Evolutionary conservation across 371 early-diverging fungal species (phyloP).

Genomic region (Mortierella sp.): DNA sequence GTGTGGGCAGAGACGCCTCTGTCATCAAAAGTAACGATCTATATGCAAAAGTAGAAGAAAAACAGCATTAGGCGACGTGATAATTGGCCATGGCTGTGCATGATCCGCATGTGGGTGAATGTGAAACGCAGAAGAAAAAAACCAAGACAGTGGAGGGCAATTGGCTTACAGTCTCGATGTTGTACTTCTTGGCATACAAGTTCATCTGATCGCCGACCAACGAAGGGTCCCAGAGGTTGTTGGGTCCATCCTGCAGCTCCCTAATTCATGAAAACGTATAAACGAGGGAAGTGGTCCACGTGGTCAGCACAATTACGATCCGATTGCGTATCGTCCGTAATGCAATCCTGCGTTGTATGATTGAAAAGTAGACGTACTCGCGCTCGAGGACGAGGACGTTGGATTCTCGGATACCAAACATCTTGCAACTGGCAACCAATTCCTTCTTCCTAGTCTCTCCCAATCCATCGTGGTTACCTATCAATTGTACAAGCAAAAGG

Average conservation of each 20-base stretch:
- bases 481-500: not conserved
- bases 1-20: constrained; percentile 94
- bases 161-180: constrained; percentile 73
- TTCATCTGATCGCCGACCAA: constrained; percentile 71
- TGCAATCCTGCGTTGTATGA: too few relatives aligned
- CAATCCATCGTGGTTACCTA: constrained; percentile 84
- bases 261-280: constrained; percentile 49
- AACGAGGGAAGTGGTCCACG: not conserved
- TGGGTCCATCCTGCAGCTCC: constrained; percentile 84
- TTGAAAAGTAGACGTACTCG: constrained; percentile 62
- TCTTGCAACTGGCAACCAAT: constrained; percentile 74
- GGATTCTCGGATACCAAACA: constrained; percentile 73
- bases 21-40: constrained; percentile 96
- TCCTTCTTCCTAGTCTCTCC: constrained; percentile 88
- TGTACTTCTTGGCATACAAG: constrained; percentile 68
- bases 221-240: constrained; percentile 76
- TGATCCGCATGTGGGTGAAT: not conserved
- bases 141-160: not conserved
- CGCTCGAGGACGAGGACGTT: constrained; percentile 78
- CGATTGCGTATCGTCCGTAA: not conserved
- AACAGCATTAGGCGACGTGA: not conserved
- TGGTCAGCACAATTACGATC: not conserved
- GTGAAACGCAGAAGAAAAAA: not conserved
- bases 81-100: not conserved
- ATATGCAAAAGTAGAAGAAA: constrained; percentile 9